Evolutionary conservation across 2,329 filamentous ascomycete species (phyloP), one percentile per base, ranked within the genome.

Genomic region (Xylaria sp.): DNA sequence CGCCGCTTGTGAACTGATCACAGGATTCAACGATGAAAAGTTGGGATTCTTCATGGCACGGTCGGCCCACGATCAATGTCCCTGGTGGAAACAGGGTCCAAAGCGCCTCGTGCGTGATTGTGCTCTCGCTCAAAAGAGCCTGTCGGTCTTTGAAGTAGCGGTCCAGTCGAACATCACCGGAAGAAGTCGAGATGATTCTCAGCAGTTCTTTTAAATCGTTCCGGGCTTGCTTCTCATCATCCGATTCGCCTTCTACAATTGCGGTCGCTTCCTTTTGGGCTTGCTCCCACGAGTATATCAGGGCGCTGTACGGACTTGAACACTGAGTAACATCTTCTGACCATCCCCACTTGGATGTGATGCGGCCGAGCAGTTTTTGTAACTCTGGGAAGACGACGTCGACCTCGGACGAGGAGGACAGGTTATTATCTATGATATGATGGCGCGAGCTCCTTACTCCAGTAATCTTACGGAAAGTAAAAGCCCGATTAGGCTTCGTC

Each of bases 281-380:
- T 55, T 65, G 34, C 2, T 65, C 56, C 63, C 56, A 65, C 7
- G 56, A 53, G 36, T 55, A 60, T 60, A 65, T 60, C 56, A 65
- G 30, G 20, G 56, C 18, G 20, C 2, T 39, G 30, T 65, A 65
- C 2, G 56, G 63, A 12, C 63, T 65, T 10, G 39, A 23, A 9
- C 63, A 65, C 25, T 2, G 23, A 7, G 56, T 55, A 9, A 65
- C 56, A 3, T 43, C 36, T 28, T 60, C 45, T 57, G 56, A 3
- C 63, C 46, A 60, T 55, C 63, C 63, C 63, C 63, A 65, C 39
- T 53, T 65, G 34, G 23, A 65, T 3, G 63, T 65, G 46, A 65
- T 60, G 28, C 48, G 45, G 23, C 63, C 63, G 10, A 65, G 55
- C 23, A 65, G 56, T 30, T 53, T 65, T 18, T 65, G 56, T 57